Evolutionary conservation across 1,284 basidiomycete genomes (phyloP).

Genomic region (Ustilago lituana): DNA sequence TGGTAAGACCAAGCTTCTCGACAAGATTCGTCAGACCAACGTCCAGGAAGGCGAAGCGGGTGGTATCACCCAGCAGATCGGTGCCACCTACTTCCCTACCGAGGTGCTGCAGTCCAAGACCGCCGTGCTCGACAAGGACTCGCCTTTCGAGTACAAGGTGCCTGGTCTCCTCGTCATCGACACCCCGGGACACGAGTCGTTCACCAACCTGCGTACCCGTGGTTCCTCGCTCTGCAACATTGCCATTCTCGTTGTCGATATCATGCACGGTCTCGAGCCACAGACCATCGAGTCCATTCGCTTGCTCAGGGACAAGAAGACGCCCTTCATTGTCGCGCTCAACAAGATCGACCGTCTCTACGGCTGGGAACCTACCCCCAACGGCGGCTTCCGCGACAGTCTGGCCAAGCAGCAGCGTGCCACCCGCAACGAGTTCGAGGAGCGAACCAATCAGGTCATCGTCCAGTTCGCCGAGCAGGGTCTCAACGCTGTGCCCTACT

Average conservation of each 20-base stretch:
- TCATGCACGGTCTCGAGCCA: constrained; percentile 97
- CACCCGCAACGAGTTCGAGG: constrained; percentile 92
- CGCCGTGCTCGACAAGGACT: constrained; percentile 85
- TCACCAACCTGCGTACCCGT: constrained; percentile 94
- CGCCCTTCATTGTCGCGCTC: constrained; percentile 97
- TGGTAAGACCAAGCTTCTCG: constrained; percentile 96
- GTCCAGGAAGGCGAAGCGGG: constrained; percentile 99
- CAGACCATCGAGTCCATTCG: constrained; percentile 97
- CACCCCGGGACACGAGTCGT: constrained; percentile 99
- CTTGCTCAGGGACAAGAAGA: constrained; percentile 90
- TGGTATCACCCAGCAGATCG: constrained; percentile 99
- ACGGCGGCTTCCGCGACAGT: constrained; percentile 91
- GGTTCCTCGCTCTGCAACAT: constrained; percentile 99
- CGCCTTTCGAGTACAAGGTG: constrained; percentile 89
- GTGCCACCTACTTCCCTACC: constrained; percentile 99
- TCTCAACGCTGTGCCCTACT: constrained; percentile 93
- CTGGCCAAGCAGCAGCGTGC: constrained; percentile 83
- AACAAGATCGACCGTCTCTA: constrained; percentile 99
- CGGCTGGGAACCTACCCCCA: constrained; percentile 89
- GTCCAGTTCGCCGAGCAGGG: constrained; percentile 97
- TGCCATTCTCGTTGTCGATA: constrained; percentile 97
- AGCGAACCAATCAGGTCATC: constrained; percentile 84
- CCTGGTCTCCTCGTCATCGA: constrained; percentile 97
- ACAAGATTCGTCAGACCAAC: constrained; percentile 99
- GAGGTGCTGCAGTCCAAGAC: constrained; percentile 97